Conservation (phyloP, 306 rosid species). For the Sesbania bispinosa region DNA sequence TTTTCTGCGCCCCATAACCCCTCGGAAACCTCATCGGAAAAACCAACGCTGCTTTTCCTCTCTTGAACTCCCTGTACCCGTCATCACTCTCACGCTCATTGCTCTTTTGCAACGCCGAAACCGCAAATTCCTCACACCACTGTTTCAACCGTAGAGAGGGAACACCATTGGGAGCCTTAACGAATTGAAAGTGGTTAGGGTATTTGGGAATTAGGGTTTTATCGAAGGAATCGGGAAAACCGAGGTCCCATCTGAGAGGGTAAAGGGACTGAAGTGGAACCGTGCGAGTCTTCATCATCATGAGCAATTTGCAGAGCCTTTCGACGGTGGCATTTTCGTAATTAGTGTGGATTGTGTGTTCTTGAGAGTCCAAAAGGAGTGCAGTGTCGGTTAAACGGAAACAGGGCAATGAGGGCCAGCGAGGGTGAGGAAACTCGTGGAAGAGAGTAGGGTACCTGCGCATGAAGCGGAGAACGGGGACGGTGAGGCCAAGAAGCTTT, state of each 20-base stretch:
- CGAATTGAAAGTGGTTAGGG: slow-evolving; percentile 50
- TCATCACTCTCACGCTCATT: slow-evolving; percentile 48
- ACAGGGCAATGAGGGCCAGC: slow-evolving; percentile 67
- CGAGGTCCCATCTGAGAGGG: slow-evolving; percentile 80
- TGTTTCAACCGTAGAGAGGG: slow-evolving; percentile 30
- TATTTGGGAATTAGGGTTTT: slow-evolving; percentile 57
- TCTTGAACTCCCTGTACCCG: slow-evolving; percentile 66
- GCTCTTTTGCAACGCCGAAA: slow-evolving; percentile 65
- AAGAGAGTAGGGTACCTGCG: slow-evolving; percentile 87
- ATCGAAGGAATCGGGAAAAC: slow-evolving; percentile 74
- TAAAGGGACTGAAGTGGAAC: slow-evolving; percentile 47
- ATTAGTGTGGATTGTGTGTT: slow-evolving; percentile 43
- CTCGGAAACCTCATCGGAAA: slow-evolving; percentile 83
- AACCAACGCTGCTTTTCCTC: slow-evolving; percentile 59
- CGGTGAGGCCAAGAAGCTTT: slow-evolving; percentile 81
- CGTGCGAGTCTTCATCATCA: slow-evolving; percentile 64
- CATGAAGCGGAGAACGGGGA: slow-evolving; percentile 88
- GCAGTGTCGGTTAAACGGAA: slow-evolving; percentile 80
- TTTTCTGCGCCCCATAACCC: slow-evolving; percentile 83
- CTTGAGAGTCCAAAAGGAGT: slow-evolving; percentile 53
- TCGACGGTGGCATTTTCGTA: slow-evolving; percentile 54
- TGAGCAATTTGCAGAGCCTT: slow-evolving; percentile 63
- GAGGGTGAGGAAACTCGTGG: slow-evolving; percentile 80
- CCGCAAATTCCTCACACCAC: slow-evolving; percentile 69
- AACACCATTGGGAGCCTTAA: slow-evolving; percentile 52